These are phyloP conservation scores for Eucalyptus melliodora DNA, from an alignment of 345 rosid species.

Conservation along the genomic window DNA sequence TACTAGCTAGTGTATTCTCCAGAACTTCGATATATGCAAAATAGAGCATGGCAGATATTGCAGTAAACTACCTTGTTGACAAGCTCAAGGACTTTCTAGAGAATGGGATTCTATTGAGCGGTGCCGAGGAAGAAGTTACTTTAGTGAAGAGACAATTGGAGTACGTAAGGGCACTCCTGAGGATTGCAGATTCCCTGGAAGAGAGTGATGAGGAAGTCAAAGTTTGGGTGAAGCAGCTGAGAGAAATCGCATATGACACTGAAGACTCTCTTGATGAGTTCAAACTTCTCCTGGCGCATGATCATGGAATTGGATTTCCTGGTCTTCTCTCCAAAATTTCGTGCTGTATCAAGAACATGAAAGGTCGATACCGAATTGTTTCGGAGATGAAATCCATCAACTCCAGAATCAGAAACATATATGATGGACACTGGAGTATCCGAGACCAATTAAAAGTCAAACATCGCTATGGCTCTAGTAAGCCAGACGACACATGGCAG, in stretches of 20 bases:
- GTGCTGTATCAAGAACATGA: slow-evolving; percentile 7
- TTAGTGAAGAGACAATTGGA: background rate
- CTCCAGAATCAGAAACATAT: background rate
- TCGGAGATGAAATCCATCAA: slow-evolving; percentile 5
- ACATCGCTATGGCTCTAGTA: background rate
- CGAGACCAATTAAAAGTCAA: background rate
- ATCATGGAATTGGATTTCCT: background rate
- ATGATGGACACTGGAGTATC: slow-evolving; percentile 3
- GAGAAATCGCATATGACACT: slow-evolving; percentile 17
- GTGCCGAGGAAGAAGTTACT: background rate
- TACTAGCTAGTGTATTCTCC: background rate
- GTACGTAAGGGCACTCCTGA: slow-evolving; percentile 5
- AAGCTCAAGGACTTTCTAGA: background rate
- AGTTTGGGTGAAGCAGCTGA: slow-evolving; percentile 16
- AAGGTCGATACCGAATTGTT: slow-evolving; percentile 3
- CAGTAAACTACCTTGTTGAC: background rate
- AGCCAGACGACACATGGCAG: background rate
- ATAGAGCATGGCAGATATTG: background rate
- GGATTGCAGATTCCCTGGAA: slow-evolving; percentile 6
- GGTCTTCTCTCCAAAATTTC: background rate
- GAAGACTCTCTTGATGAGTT: slow-evolving; percentile 23
- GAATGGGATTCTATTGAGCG: background rate
- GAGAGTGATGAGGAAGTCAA: slow-evolving; percentile 7
- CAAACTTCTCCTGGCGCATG: slow-evolving; percentile 1
- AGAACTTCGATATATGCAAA: background rate